These are phyloP conservation scores for Elsinoe fawcettii DNA, from an alignment of 2,329 filamentous ascomycete genomes.

Conservation along the genomic window DNA sequence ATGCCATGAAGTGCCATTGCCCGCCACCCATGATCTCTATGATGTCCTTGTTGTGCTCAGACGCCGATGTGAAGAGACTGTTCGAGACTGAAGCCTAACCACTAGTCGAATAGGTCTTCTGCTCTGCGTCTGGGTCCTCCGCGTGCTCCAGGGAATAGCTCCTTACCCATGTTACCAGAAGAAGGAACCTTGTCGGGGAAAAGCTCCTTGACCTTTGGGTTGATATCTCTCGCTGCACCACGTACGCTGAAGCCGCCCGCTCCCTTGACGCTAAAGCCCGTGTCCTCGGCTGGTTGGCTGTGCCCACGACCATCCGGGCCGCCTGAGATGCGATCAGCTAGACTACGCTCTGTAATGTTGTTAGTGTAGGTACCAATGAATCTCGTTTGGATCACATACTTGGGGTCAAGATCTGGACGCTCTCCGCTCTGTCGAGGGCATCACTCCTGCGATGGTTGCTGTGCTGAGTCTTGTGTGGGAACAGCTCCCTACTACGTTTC, in stretches of 20 bases:
- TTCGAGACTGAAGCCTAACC: neutral
- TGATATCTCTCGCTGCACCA: constrained; percentile 23
- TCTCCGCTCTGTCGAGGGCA: constrained; percentile 31
- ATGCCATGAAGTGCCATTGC: neutral
- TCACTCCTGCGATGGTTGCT: constrained; percentile 39
- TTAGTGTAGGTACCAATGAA: constrained; percentile 12
- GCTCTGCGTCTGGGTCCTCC: constrained; percentile 24
- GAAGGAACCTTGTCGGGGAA: constrained; percentile 25
- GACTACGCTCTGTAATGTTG: constrained; percentile 12
- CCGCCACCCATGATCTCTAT: neutral
- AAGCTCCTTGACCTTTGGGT: constrained; percentile 26
- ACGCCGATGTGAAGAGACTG: neutral
- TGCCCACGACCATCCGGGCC: constrained; percentile 16
- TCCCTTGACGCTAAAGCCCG: constrained; percentile 31
- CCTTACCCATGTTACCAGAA: constrained; percentile 23
- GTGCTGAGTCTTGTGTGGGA: constrained; percentile 25
- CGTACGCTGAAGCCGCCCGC: constrained; percentile 26
- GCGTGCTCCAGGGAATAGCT: constrained; percentile 27
- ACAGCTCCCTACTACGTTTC: constrained; percentile 35
- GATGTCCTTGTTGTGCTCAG: neutral
- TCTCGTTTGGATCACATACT: constrained; percentile 18
- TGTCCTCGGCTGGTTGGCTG: constrained; percentile 13
- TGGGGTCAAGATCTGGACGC: constrained; percentile 16
- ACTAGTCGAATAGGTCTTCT: constrained; percentile 19
- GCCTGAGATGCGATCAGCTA: constrained; percentile 19